Conservation (phyloP, 805 yeast species). For the Saccharomycopsis guyanensis region DNA sequence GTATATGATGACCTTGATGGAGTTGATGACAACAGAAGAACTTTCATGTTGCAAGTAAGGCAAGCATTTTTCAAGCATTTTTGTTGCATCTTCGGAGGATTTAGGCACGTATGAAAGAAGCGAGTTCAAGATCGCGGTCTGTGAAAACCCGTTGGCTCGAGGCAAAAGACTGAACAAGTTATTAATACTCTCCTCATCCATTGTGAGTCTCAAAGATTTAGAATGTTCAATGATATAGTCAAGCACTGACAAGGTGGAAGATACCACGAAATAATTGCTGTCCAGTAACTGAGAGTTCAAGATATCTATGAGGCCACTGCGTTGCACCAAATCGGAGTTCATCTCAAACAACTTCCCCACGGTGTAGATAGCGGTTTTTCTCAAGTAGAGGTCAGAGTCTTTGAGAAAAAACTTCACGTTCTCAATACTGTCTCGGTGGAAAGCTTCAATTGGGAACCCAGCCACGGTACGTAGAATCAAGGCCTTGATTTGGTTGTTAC, state of each 20-base stretch:
- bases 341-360: conserved; percentile 60
- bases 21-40: conserved; percentile 71
- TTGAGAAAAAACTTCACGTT: conserved; percentile 30
- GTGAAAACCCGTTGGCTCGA: conserved; percentile 60
- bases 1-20: conserved; percentile 66
- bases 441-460: conserved; percentile 43
- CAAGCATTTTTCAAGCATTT: conserved; percentile 52
- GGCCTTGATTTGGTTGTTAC: conserved; percentile 42
- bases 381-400: conserved; percentile 52
- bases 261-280: conserved; percentile 49
- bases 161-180: conserved; percentile 32
- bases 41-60: conserved; percentile 77
- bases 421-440: conserved; percentile 33
- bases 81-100: conserved; percentile 53
- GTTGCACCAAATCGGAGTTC: conserved; percentile 39
- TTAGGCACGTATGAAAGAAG: conserved; percentile 66
- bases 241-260: conserved; percentile 66
- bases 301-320: conserved; percentile 36
- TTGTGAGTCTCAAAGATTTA: conserved; percentile 40
- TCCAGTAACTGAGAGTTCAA: conserved; percentile 52
- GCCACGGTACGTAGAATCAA: conserved; percentile 60
- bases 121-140: conserved; percentile 55
- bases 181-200: conserved; percentile 42
- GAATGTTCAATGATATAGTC: conserved; percentile 54
- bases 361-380: conserved; percentile 63